Percentiles rank a stretch among this genome's conserved stretches.
These are phyloP conservation scores for Solanum lycopersicoides DNA, from an alignment of 257 asterid genomes.

Conservation along the genomic window DNA sequence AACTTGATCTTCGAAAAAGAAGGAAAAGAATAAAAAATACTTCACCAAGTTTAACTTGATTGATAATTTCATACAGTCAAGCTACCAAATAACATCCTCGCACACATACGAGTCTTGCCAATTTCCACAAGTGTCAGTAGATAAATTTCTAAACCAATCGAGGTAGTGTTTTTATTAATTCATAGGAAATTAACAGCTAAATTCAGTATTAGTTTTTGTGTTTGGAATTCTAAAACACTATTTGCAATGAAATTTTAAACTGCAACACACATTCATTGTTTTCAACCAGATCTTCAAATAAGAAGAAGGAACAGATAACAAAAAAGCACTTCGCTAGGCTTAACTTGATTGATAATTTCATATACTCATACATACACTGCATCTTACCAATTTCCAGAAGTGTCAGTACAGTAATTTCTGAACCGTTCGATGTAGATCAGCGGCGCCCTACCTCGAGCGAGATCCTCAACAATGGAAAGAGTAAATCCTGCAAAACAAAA, in stretches of 20 bases:
- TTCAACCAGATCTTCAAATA: background rate
- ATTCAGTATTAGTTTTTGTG: background rate
- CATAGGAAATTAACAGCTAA: background rate
- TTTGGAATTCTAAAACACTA: background rate
- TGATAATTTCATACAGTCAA: background rate
- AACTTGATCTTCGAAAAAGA: background rate
- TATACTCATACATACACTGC: background rate
- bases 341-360: background rate
- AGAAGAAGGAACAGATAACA: background rate
- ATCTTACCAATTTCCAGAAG: conserved; percentile 46
- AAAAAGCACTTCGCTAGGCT: background rate
- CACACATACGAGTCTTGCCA: conserved; percentile 10
- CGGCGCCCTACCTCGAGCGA: conserved; percentile 44
- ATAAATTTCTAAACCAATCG: conserved; percentile 56
- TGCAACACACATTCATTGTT: background rate
- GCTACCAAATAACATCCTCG: background rate
- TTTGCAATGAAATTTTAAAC: background rate
- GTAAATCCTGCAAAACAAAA: conserved; percentile 41
- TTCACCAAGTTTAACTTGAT: background rate
- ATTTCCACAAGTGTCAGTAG: conserved; percentile 41
- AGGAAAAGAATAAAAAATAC: background rate
- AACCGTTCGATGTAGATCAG: conserved; percentile 45
- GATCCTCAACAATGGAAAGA: conserved; percentile 48
- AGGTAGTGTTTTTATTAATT: conserved; percentile 2
- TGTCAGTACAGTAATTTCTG: conserved; percentile 54